phyloP scores from a whole-genome alignment of 139 green algal species.

The Desmodesmus armatus region DNA sequence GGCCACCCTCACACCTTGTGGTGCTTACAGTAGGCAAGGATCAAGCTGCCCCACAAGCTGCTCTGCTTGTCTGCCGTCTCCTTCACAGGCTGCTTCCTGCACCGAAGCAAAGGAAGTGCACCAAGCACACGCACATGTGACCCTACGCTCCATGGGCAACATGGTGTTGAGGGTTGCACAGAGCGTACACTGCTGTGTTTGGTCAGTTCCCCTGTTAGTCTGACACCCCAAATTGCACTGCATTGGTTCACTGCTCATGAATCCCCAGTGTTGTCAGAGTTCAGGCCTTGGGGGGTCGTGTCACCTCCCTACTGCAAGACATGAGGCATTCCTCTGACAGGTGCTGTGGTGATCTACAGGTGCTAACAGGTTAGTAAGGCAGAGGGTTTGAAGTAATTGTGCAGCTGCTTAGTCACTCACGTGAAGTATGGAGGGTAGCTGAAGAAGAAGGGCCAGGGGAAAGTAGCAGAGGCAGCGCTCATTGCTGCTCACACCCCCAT shows the following conservation, averaged over 20 bases:
- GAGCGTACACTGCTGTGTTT: no score
- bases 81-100: constrained; percentile 85
- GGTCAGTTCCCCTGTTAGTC: no score
- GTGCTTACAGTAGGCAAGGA: constrained; percentile 79
- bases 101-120: constrained; percentile 2
- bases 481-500: no score
- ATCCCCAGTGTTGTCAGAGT: no score
- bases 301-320: neutral
- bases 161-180: neutral
- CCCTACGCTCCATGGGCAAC: no score
- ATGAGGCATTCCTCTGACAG: neutral
- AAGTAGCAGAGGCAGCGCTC: no score
- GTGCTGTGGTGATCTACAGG: neutral
- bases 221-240: no score
- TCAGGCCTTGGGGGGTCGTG: neutral
- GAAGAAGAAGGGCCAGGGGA: constrained; percentile 73
- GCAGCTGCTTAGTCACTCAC: constrained; percentile 49
- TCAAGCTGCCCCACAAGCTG: constrained; percentile 76
- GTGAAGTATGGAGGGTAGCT: constrained; percentile 84
- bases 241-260: no score
- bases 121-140: neutral
- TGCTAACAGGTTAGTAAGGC: no score
- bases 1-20: constrained; percentile 62
- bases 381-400: neutral
- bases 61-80: constrained; percentile 86